A percentile compares a stretch with the other conserved stretches of the same genome.
These are phyloP conservation scores for Penicillium goetzii DNA, from an alignment of 495 filamentous ascomycete species.

Conservation along the genomic window DNA sequence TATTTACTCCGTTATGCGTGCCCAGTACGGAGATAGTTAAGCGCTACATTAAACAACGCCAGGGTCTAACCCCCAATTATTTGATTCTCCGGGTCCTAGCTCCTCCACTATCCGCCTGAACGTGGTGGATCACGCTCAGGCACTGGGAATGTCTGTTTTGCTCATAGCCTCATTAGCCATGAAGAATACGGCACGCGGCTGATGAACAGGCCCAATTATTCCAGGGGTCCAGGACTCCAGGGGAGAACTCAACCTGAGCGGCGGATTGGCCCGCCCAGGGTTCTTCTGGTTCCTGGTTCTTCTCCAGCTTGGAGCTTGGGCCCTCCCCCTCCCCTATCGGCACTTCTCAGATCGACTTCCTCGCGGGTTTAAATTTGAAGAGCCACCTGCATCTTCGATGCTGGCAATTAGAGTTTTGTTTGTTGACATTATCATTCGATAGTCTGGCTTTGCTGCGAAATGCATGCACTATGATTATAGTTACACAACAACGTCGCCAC, in stretches of 20 bases:
- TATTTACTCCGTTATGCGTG: neutral
- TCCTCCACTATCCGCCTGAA: neutral
- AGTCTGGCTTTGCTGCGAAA: neutral
- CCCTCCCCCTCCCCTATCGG: neutral
- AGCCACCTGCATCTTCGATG: constrained; percentile 21
- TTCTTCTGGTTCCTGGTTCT: neutral
- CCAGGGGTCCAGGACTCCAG: neutral
- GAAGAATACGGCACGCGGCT: neutral
- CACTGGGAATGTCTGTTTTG: neutral
- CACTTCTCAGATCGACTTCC: constrained; percentile 12
- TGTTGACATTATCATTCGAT: constrained; percentile 4
- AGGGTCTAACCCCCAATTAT: constrained; percentile 1
- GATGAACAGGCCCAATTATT: neutral
- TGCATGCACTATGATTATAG: constrained; percentile 2
- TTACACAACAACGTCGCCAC: neutral
- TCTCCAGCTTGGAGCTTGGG: neutral
- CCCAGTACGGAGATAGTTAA: neutral
- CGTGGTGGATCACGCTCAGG: neutral
- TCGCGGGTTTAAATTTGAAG: neutral
- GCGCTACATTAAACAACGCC: neutral
- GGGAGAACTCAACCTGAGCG: neutral
- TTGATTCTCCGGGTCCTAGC: neutral
- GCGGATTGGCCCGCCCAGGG: neutral
- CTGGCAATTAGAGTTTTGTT: neutral
- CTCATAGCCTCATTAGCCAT: neutral